Base-by-base conservation (phyloP, 192 early-diverging fungal species). In the Coemansia sp. region DNA sequence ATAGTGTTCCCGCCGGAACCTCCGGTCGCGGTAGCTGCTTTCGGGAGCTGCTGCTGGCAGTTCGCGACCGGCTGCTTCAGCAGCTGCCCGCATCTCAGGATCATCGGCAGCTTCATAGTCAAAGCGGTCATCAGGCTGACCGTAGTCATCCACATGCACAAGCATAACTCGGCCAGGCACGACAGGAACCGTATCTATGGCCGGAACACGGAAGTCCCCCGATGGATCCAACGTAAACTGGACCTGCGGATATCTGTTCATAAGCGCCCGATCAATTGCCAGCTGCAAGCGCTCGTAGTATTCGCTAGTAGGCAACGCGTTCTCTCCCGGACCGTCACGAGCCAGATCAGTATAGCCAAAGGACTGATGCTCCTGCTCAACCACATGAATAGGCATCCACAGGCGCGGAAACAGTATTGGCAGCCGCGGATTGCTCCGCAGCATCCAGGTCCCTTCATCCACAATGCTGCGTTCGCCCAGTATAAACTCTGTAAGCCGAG, bases 401-500 rank as follows among this genome's bases (percentile, higher is more conserved):
- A 64, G 43, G 2, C 62, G 51, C 32, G 84, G 76, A 34, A 76
- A 74, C 21, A 63, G 49, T 6, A 77, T 57, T 10, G 79, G 66
- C 9, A 88, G 23, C 74, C 81, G 81, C 12, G 87, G 83, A 20
- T 53, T 62, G 10, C 76, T 69, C 9, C 66, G 68, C 30, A 82
- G 62, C 3, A 80, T 70, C 71, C 84, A 82, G 8, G 51, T 54
- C 15, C 87, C 87, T 66, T 96, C 93, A 61, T 97, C 93, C 9
- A 85, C 81, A 10, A 80, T 60, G 52, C 71, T 66, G 14, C 84
- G 77, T 38, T 68, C 76, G 11, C 88, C 90, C 56, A 96, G 84
- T 66, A 98, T 80, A 64, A 96, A 96, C 43, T 88, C 86, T 1
- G 87, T 84, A 46, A 98, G 64, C 1, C 93, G 84, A 26, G 91